Evolutionary conservation across 768 basidiomycete species (phyloP), one percentile per base, ranked within the genome.

Genomic region (Lentinula lateritia): DNA sequence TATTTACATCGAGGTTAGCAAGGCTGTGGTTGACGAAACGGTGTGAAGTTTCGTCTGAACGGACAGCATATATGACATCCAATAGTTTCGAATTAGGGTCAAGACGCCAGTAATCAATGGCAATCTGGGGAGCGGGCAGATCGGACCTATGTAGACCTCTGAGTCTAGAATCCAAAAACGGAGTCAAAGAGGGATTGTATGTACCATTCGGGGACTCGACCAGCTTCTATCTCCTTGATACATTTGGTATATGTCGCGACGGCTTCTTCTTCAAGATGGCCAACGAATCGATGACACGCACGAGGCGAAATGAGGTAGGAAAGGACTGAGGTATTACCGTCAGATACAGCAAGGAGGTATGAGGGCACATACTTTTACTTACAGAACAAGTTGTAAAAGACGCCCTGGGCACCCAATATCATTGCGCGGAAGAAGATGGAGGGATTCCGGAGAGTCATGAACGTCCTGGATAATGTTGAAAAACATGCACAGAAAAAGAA

Each of bases 21-120:
- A 98, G 78, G 61, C 90, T 92, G 76, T 98, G 96, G 73, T 98
- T 98, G 65, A 96, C 93, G 68, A 98, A 98, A 54, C 93, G 82
- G 69, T 98, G 95, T 0, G 91, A 94, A 0, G 90, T 84, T 71
- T 98, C 95, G 72, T 98, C 95, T 15, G 92, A 93, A 67, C 95
- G 83, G 38, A 98, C 92, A 38, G 93, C 94, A 68, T 92, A 92
- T 53, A 98, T 81, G 52, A 96, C 89, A 67, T 98, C 96, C 18
- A 93, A 77, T 62, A 98, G 75, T 67, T 83, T 94, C 0, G 93
- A 90, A 66, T 89, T 71, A 23, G 56, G 43, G 28, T 72, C 69
- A 36, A 96, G 80, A 23, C 94, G 85, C 93, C 96, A 98, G 74
- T 98, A 98, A 70, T 98, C 95, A 64, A 92, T 94, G 7, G 95